Base-by-base conservation (phyloP, 2,329 filamentous ascomycete genomes). In the Penicillium italicum region DNA sequence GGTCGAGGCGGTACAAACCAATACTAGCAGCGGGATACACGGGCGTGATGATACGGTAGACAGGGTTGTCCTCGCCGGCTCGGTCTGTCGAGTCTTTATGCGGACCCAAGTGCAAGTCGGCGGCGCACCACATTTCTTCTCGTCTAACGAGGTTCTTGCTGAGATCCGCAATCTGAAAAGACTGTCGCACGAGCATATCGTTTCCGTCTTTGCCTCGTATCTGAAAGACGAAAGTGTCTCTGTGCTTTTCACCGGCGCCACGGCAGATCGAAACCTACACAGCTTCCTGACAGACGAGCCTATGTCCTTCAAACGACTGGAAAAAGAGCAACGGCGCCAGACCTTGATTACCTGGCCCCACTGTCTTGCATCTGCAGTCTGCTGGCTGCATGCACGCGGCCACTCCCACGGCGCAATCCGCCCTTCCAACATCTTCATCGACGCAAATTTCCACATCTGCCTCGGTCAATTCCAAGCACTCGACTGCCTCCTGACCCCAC, bases 361-460 rank as follows among this genome's bases (percentile, higher is more conserved):
- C 58, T 79, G 77, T 60, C 69, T 87, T 9, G 74, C 77, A 2
- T 81, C 82, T 60, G 82, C 80, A 2, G 60, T 86, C 20, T 77
- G 81, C 7, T 84, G 79, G 62, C 70, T 86, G 1, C 84, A 86
- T 63, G 75, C 77, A 10, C 79, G 79, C 30, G 81, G 80, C 2
- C 77, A 80, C 28, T 74, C 74, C 12, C 84, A 87, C 62, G 79
- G 80, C 26, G 77, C 77, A 2, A 84, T 86, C 55, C 76, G 80
- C 16, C 84, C 84, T 1, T 83, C 82, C 2, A 85, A 84, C 57
- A 80, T 87, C 40, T 72, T 84, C 33, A 74, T 87, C 53, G 80
- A 85, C 56, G 72, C 77, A n/a, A 71, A 77, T 30, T 84, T 82
- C 60, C 72, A 74, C 12, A 81, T 87, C 49, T 81, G 78, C 11